A percentile compares a stretch with the other conserved stretches of the same genome.
These are phyloP conservation scores for Vinca major DNA, from an alignment of 305 asterid species.

Conservation along the genomic window DNA sequence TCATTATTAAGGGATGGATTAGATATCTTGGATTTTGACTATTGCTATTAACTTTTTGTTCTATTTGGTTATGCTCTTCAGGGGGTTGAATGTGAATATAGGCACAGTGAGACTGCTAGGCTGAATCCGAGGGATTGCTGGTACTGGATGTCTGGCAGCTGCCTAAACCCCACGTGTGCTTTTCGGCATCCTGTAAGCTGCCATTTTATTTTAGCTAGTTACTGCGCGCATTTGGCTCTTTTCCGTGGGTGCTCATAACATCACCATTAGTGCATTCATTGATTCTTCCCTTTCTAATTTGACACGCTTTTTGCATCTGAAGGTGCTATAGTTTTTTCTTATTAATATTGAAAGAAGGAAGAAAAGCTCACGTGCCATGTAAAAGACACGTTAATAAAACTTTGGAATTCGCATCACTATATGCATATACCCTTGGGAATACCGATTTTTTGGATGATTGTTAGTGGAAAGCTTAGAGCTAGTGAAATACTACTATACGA, in stretches of 20 bases:
- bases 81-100: slow-evolving; percentile 36
- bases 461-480: not conserved
- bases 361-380: not conserved
- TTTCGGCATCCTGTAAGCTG: slow-evolving; percentile 41
- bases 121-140: slow-evolving; percentile 41
- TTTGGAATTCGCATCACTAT: no score
- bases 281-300: not conserved
- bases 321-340: not conserved
- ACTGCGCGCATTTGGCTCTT: no score
- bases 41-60: slow-evolving; percentile 2
- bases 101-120: slow-evolving; percentile 39
- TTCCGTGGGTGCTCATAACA: no score
- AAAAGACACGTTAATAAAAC: not conserved
- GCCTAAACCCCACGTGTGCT: slow-evolving; percentile 31
- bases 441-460: not conserved
- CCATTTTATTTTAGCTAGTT: slow-evolving; percentile 1
- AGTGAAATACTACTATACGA: not conserved
- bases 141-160: slow-evolving; percentile 32
- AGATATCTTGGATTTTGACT: not conserved
- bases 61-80: slow-evolving; percentile 15
- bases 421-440: not conserved
- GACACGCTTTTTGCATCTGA: not conserved
- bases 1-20: not conserved
- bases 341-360: not conserved
- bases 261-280: no score